These are phyloP conservation scores for Mucuna pruriens DNA, from an alignment of 306 rosid genomes.

Conservation along the genomic window DNA sequence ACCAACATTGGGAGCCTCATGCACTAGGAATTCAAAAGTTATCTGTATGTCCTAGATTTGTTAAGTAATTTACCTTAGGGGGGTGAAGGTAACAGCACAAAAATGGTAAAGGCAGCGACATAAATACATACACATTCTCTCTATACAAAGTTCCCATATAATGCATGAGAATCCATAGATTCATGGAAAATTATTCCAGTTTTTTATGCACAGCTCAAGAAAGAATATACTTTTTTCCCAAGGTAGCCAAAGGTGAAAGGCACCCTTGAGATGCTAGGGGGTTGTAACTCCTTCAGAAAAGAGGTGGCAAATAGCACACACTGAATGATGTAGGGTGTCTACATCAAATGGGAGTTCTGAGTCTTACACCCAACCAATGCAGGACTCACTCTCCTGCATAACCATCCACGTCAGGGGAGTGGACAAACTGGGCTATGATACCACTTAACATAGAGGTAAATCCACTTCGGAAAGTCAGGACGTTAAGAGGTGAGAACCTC, in stretches of 20 bases:
- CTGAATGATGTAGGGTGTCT: background rate
- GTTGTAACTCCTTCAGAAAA: background rate
- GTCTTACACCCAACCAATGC: background rate
- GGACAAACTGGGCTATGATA: background rate
- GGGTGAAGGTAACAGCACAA: background rate
- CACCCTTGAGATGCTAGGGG: background rate
- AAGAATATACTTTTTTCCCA: background rate
- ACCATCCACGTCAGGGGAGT: background rate
- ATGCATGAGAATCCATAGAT: background rate
- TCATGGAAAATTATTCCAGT: background rate
- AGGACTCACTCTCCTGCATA: background rate
- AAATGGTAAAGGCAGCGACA: background rate
- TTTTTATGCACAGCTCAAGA: background rate
- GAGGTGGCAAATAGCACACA: background rate
- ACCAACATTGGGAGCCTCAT: background rate
- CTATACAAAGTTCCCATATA: background rate
- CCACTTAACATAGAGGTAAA: background rate
- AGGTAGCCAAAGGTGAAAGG: background rate
- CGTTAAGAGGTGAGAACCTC: background rate
- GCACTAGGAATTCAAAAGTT: background rate
- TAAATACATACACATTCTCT: background rate
- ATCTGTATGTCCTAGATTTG: background rate
- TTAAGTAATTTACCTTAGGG: background rate
- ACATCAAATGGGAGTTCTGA: background rate
- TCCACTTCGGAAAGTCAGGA: background rate